phyloP scores from a whole-genome alignment of 2,329 filamentous ascomycete species.

The Podosphaera leucotricha region DNA sequence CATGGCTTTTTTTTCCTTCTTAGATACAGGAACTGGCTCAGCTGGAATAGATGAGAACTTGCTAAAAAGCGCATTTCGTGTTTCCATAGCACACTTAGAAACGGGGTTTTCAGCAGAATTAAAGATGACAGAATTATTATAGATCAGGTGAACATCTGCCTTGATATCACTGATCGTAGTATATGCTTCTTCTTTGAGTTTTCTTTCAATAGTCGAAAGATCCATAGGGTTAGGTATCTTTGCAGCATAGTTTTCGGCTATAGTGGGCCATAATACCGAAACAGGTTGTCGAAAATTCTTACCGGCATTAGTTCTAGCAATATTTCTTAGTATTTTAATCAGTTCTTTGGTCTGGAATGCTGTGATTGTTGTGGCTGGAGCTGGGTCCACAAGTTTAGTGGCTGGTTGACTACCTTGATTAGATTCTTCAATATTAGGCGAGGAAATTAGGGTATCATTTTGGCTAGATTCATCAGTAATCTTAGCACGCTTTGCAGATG shows the following conservation, averaged over 20 bases:
- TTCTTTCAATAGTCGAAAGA: conserved; percentile 57
- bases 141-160: conserved; percentile 51
- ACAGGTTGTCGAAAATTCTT: conserved; percentile 57
- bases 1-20: conserved; percentile 34
- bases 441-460: not conserved
- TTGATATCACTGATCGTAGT: conserved; percentile 46
- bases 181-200: conserved; percentile 46
- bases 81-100: conserved; percentile 29
- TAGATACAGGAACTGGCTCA: conserved; percentile 28
- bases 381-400: not conserved
- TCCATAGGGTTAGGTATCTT: conserved; percentile 62
- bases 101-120: conserved; percentile 62
- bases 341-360: conserved; percentile 35
- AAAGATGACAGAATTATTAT: conserved; percentile 57
- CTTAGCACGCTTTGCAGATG: conserved; percentile 58
- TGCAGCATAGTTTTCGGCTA: conserved; percentile 50
- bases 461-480: conserved; percentile 16
- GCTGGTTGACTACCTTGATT: not conserved
- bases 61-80: conserved; percentile 35
- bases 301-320: conserved; percentile 74
- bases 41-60: conserved; percentile 24
- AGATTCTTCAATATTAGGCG: not conserved
- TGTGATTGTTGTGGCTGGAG: conserved; percentile 22
- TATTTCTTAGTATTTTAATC: conserved; percentile 40
- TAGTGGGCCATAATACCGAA: conserved; percentile 44